Base-by-base conservation (phyloP, 306 rosid species). In the Calophaca sinica region DNA sequence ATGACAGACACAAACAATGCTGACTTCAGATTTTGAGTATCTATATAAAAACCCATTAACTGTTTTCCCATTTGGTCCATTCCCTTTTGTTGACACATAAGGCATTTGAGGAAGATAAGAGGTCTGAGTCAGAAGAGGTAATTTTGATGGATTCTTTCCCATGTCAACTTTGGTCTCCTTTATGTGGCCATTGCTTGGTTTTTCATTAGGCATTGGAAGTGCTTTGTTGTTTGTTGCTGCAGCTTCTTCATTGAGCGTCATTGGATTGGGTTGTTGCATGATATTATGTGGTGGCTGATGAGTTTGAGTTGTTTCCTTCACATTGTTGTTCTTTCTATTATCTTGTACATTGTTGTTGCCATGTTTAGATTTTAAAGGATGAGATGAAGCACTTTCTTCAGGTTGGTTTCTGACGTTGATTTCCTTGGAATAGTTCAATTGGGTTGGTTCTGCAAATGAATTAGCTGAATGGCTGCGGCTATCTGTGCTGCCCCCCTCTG, bases 1-100 rank as follows among this genome's bases (percentile, higher is more conserved):
- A 86, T 93, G 96, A 84, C 98, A 93, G 61, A 82, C 93, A 62
- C 98, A 93, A 14, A 93, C 85, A 11, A 93, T 93, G 79, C 88
- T 89, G 5, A 93, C 90, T 74, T 90, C 96, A 4, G 83, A 81
- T 52, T 86, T 83, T 0, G 88, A 78, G 48, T 86, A 93, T 75
- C 79, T 86, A 71, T 83, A 82, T 70, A 93, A 62, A 80, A 93
- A 87, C 2, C 96, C 98, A 4, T 76, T 76, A 10, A 90, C 76
- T 13, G 80, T 89, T 78, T 70, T 90, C 70, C 98, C 96, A 39
- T 88, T 77, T 0, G 96, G 93, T 4, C 93, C 89, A 0, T 83
- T 41, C 10, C 98, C 98, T 0, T 86, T 93, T 0, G 98, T 79
- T 0, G 91, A 86, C 2, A 93, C 98, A 14, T 81, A 87, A 0